Evolutionary conservation across 2,329 filamentous ascomycete genomes (phyloP).

Genomic region (Aspergillus thermomutatus): DNA sequence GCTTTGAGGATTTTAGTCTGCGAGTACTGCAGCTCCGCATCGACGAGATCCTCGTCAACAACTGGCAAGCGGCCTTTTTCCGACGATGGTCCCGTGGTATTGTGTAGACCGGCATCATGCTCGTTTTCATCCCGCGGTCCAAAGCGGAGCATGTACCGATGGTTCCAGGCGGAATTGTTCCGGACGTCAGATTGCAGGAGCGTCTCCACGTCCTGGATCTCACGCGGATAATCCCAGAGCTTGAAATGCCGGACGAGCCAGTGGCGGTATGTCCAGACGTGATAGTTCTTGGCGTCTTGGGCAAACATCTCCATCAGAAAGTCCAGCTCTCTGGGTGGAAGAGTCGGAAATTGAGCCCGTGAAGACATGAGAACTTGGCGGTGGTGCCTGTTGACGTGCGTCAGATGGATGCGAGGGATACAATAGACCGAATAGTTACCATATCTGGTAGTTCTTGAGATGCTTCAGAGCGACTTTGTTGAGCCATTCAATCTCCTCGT

Average conservation of each 20-base stretch:
- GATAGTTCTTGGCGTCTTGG: slow-evolving; percentile 93
- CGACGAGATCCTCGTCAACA: slow-evolving; percentile 61
- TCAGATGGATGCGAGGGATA: neutral
- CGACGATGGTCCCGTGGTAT: slow-evolving; percentile 14
- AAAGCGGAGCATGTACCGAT: slow-evolving; percentile 93
- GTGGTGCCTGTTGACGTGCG: slow-evolving; percentile 52
- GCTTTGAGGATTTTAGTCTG: slow-evolving; percentile 71
- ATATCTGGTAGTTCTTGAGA: slow-evolving; percentile 99
- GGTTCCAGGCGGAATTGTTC: slow-evolving; percentile 97
- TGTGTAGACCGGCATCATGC: slow-evolving; percentile 36
- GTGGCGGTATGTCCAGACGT: slow-evolving; percentile 95
- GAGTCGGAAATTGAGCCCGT: slow-evolving; percentile 45
- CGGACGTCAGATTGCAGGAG: slow-evolving; percentile 78
- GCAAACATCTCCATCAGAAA: slow-evolving; percentile 80
- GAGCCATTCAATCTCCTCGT: slow-evolving; percentile 78
- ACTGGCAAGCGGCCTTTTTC: slow-evolving; percentile 34
- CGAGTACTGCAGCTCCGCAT: slow-evolving; percentile 72
- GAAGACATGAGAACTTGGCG: slow-evolving; percentile 54
- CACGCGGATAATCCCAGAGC: slow-evolving; percentile 53
- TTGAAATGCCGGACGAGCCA: slow-evolving; percentile 65
- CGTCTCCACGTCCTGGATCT: slow-evolving; percentile 68
- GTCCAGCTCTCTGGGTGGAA: slow-evolving; percentile 64
- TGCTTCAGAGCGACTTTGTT: slow-evolving; percentile 77
- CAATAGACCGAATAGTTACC: slow-evolving; percentile 44
- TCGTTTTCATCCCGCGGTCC: slow-evolving; percentile 48